These are phyloP conservation scores for Xylaria bambusicola DNA, from an alignment of 495 filamentous ascomycete species.

Conservation along the genomic window DNA sequence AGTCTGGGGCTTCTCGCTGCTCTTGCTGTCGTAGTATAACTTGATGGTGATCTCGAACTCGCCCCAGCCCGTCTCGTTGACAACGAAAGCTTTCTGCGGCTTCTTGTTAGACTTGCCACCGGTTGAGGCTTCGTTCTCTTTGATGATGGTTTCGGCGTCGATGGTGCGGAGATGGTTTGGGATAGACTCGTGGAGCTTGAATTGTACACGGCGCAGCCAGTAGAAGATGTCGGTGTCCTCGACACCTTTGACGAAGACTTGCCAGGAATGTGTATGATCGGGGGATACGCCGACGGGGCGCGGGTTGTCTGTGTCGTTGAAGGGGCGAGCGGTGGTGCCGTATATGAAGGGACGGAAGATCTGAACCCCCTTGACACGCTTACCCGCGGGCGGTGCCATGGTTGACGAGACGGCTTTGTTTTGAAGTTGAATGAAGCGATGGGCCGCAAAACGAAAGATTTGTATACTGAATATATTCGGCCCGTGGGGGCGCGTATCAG, in stretches of 20 bases:
- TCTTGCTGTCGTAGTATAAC: slow-evolving; percentile 83
- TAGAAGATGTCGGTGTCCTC: slow-evolving; percentile 86
- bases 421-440: not conserved
- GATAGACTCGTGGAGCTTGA: slow-evolving; percentile 96
- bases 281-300: slow-evolving; percentile 65
- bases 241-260: slow-evolving; percentile 84
- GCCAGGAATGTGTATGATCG: slow-evolving; percentile 96
- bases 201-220: slow-evolving; percentile 95
- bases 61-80: slow-evolving; percentile 93
- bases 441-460: too few relatives aligned
- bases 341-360: slow-evolving; percentile 80
- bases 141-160: slow-evolving; percentile 59
- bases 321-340: slow-evolving; percentile 74
- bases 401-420: not conserved
- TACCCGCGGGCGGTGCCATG: slow-evolving; percentile 57
- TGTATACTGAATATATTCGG: too few relatives aligned
- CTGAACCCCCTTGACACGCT: slow-evolving; percentile 68
- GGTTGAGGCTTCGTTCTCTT: slow-evolving; percentile 26
- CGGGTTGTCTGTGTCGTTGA: slow-evolving; percentile 60
- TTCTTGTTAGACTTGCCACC: slow-evolving; percentile 54
- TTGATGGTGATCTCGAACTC: slow-evolving; percentile 96
- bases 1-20: slow-evolving; percentile 85
- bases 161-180: slow-evolving; percentile 77
- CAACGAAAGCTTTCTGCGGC: slow-evolving; percentile 59
- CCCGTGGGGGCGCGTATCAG: too few relatives aligned